These are phyloP conservation scores for Ophiostoma sp. DNA, from an alignment of 2,329 filamentous ascomycete species.

Conservation along the genomic window DNA sequence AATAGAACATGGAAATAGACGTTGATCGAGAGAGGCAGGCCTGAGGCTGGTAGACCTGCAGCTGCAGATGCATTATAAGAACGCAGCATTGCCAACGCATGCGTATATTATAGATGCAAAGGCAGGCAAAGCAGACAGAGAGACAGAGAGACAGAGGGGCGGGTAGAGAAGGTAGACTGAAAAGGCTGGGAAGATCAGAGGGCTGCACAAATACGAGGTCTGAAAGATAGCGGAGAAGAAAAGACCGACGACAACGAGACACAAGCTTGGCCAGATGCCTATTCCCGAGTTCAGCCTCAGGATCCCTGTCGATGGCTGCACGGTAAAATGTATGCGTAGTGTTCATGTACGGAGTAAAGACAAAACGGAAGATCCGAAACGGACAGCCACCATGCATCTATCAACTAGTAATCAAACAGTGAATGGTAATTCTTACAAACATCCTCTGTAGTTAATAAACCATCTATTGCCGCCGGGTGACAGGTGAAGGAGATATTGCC, in stretches of 20 bases:
- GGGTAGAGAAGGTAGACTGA: no score
- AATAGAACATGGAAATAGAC: no score
- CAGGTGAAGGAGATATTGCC: no score
- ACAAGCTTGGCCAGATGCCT: not conserved
- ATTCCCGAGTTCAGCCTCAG: not conserved
- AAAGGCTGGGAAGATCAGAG: not conserved
- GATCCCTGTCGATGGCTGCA: not conserved
- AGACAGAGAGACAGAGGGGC: not conserved
- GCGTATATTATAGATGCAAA: not conserved
- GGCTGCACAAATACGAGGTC: not conserved
- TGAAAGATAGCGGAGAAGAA: not conserved
- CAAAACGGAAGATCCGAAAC: slow-evolving; percentile 3
- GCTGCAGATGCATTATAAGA: slow-evolving; percentile 1
- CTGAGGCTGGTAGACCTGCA: no score
- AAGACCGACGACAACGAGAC: not conserved
- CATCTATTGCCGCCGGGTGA: no score
- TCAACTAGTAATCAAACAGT: not conserved
- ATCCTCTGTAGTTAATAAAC: no score
- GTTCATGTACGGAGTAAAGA: no score
- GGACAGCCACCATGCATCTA: not conserved
- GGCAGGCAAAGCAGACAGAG: not conserved
- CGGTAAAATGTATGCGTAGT: no score
- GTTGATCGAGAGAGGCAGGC: no score
- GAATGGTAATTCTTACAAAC: no score
- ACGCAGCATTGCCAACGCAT: slow-evolving; percentile 3